Evolutionary conservation across 192 early-diverging fungal genomes (phyloP), one percentile per base, ranked within the genome.

Genomic region (Podila horticola): DNA sequence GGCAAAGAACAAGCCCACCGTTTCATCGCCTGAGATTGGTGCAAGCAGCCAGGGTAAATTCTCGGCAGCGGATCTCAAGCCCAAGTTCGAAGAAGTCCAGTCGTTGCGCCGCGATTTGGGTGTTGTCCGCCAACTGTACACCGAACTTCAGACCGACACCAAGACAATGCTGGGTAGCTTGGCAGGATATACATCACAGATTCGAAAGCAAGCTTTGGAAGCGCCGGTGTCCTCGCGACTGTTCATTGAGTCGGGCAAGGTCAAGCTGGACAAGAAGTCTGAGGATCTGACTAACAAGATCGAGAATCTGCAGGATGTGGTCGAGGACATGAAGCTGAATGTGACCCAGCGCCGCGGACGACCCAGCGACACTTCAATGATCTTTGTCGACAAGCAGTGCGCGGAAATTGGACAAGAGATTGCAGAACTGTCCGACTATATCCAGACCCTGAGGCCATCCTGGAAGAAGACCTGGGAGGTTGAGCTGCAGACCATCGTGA

Each of bases 401-500:
- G 74, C 69, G 24, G 83, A 76, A 24, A 66, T 95, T 28, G 83
- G 49, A 3, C 38, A 82, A 7, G 91, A 90, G 29, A 87, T 90
- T 19, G 66, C 75, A 17, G 83, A 86, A 29, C 86, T 94, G 13
- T 73, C 90, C 2, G 62, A 82, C 24, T 89, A 88, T 52, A 92
- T 96, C 50, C 79, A 84, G 57, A 86, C 89, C 0, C 84, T 91
- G 15, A 86, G 91, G 49, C 85, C 91, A n/a, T 86, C 86, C 8
- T 94, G 93, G 93, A 94, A 94, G 64, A 91, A 90, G 82, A 92
- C 89, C 2, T 96, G 94, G 94, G 93, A 94, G 72, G 90, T 91
- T 11, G 94, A 96, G 74, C 75, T 96, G 52, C 92, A 96, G 66
- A 92, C 86, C 33, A 92, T 96, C 63, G 84, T 96, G 26, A 89